These are phyloP conservation scores for Thelephora terrestris DNA, from an alignment of 1,284 basidiomycete genomes.

Conservation along the genomic window DNA sequence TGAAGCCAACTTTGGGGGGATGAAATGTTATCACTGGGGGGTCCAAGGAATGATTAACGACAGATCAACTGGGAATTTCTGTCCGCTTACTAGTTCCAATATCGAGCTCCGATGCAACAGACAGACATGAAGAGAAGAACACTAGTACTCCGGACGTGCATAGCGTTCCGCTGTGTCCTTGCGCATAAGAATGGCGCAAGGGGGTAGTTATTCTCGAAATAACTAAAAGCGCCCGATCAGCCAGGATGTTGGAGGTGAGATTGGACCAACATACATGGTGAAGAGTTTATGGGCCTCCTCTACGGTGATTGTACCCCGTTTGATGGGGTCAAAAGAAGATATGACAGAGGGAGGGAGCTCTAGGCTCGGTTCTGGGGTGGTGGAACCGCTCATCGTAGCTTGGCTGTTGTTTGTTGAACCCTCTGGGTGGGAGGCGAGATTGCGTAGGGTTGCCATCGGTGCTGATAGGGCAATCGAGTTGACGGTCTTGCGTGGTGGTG, in stretches of 20 bases:
- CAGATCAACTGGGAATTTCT: background rate
- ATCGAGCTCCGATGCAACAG: slow-evolving; percentile 2
- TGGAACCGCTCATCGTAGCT: background rate
- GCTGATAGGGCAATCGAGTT: background rate
- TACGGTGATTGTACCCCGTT: background rate
- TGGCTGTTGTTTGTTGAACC: background rate
- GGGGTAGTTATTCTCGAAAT: background rate
- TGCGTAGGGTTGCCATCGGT: background rate
- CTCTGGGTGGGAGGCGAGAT: background rate
- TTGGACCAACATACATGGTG: background rate
- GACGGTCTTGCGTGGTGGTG: background rate
- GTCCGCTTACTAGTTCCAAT: slow-evolving; percentile 1
- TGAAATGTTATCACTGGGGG: background rate
- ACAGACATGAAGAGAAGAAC: slow-evolving; percentile 3
- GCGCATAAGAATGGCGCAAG: slow-evolving; percentile 3
- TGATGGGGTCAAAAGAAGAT: slow-evolving; percentile 1
- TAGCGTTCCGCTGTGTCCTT: background rate
- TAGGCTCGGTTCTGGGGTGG: background rate
- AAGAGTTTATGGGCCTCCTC: slow-evolving; percentile 2
- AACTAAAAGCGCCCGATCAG: background rate
- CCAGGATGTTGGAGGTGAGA: background rate
- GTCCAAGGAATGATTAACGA: background rate
- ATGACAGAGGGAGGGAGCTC: background rate
- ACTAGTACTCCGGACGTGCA: background rate
- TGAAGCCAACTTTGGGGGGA: slow-evolving; percentile 1